A percentile compares a stretch with the other conserved stretches of the same genome.
Conservation (phyloP, 208 protist genomes). For the Acanthamoeba lenticulata region DNA sequence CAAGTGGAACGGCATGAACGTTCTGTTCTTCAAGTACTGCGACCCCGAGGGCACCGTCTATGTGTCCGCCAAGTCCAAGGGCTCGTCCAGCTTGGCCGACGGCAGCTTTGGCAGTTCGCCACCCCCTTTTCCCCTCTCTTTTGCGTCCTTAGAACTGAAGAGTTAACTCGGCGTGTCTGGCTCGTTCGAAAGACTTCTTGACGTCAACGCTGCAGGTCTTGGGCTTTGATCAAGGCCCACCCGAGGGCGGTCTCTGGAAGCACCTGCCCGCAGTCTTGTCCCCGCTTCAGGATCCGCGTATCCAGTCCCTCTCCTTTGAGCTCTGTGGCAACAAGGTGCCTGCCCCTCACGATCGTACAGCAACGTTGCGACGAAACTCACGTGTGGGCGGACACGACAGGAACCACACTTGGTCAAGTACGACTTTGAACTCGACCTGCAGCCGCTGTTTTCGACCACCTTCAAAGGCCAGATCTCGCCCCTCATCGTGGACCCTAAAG, state of each 20-base stretch:
- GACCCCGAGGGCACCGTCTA: background rate
- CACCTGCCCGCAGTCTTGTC: background rate
- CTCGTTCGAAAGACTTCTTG: background rate
- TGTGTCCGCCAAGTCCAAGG: slow-evolving; percentile 2
- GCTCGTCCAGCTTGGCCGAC: slow-evolving; percentile 4
- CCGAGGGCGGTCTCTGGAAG: background rate
- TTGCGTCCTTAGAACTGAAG: no score
- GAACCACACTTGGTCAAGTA: slow-evolving; percentile 39
- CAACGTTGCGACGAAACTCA: background rate
- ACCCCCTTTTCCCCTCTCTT: no score
- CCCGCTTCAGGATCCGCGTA: background rate
- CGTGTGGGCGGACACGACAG: background rate
- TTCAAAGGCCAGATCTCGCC: background rate
- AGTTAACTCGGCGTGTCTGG: background rate
- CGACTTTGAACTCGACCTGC: slow-evolving; percentile 14
- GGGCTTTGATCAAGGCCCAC: background rate
- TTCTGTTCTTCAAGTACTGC: slow-evolving; percentile 36
- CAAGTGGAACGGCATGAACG: slow-evolving; percentile 56
- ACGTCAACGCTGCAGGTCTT: background rate
- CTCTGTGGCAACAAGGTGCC: slow-evolving; percentile 30
- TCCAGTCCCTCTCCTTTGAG: slow-evolving; percentile 13
- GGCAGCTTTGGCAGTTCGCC: slow-evolving; percentile 18
- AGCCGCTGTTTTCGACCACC: background rate
- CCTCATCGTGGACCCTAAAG: background rate
- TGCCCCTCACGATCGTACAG: background rate